phyloP scores from a whole-genome alignment of 768 basidiomycete genomes.

The Trametopsis cervina region DNA sequence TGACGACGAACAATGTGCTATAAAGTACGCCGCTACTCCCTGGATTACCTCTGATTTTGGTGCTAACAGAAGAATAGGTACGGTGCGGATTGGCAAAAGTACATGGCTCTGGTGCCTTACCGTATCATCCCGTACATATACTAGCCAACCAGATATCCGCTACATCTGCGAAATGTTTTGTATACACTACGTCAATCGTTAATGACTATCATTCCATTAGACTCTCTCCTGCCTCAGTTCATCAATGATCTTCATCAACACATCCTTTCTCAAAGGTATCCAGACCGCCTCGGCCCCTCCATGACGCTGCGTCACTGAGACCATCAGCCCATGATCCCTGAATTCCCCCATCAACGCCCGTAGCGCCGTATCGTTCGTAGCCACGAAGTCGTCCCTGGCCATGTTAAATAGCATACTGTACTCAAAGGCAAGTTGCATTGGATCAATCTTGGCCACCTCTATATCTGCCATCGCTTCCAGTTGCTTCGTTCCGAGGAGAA shows the following conservation, averaged over 20 bases:
- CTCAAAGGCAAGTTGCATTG: constrained; percentile 43
- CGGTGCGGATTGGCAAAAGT: constrained; percentile 89
- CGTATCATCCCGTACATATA: constrained; percentile 84
- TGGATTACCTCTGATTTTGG: constrained; percentile 12
- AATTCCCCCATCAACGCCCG: constrained; percentile 84
- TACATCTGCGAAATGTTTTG: too few species aligned
- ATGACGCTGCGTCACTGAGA: constrained; percentile 38
- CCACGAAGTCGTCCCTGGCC: constrained; percentile 80
- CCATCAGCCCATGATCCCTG: constrained; percentile 83
- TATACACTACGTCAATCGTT: too few species aligned
- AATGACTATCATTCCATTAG: too few species aligned
- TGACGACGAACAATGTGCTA: constrained; percentile 87
- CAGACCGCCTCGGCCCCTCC: constrained; percentile 60
- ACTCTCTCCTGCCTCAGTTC: constrained; percentile 16
- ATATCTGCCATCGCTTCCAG: constrained; percentile 49
- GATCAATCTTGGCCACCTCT: constrained; percentile 19
- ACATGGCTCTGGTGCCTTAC: constrained; percentile 80
- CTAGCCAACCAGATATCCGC: constrained; percentile 31
- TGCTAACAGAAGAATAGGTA: constrained; percentile 45
- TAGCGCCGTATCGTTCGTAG: constrained; percentile 81
- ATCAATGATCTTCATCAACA: constrained; percentile 19
- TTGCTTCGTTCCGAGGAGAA: constrained; percentile 61
- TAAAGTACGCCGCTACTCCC: too few species aligned
- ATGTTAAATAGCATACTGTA: constrained; percentile 66
- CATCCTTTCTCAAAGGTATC: constrained; percentile 80